Evolutionary conservation across 1,139 yeast genomes (phyloP), one percentile per base, ranked within the genome.

Genomic region (Chernovozyma sophiae-reginae): DNA sequence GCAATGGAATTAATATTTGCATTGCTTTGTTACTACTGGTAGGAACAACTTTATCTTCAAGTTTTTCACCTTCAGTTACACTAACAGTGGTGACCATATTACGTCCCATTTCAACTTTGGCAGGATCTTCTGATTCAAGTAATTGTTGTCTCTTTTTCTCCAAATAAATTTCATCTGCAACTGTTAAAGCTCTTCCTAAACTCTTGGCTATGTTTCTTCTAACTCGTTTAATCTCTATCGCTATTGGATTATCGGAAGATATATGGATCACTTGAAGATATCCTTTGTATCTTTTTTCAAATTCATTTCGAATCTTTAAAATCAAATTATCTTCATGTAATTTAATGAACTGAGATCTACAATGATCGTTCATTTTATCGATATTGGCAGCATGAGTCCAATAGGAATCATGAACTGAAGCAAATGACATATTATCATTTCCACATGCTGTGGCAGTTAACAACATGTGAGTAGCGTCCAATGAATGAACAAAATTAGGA

Each of bases 331-430:
- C 79, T 41, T 75, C 75, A 58, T 92, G 97, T 42, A 92, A 68
- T 34, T 73, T 65, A 43, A 92, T 84, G 60, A 92, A 92, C 42
- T 86, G 81, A 30, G 84, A 80, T 54, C 99, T 77, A 44, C 92
- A 67, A 34, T 74, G 66, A n/a, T 51, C 53, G 56, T 82, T 87
- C 94, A 92, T 83, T 6, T 51, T 55, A 45, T 81, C 83, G 25
- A 92, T 79, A 55, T 86, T 94, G 30, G 79, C 68, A 1, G 98
- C 97, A 59, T 94, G 98, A 0, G 98, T 89, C 99, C 99, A 92
- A 58, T 86, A 92, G 1, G 97, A 90, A 59, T 92, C 99, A 60
- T 92, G 99, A 25, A 92, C 99, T 0, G 97, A 82, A 0, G 98
- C 97, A 69, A 94, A 92, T n/a, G 79, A 68, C 38, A 92, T 59